phyloP scores from a whole-genome alignment of 73 alveolate genomes.

The Paramecium octaurelia region DNA sequence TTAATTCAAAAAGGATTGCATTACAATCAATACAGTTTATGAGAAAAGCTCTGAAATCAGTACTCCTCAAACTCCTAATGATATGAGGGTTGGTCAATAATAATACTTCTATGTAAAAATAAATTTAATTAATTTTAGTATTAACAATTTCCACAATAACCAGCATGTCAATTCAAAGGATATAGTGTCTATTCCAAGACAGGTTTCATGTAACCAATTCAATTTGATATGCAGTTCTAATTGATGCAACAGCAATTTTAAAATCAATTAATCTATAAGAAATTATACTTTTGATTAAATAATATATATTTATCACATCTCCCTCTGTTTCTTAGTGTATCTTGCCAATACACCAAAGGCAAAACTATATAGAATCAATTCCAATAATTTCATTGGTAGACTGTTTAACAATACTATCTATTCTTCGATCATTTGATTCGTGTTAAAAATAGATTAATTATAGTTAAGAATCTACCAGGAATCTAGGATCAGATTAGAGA shows the following conservation, averaged over 20 bases:
- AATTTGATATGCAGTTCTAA: not conserved
- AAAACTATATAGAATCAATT: not conserved
- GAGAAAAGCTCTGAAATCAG: conserved; percentile 23
- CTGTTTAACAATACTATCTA: not conserved
- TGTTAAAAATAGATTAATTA: not conserved
- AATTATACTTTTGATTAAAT: not conserved
- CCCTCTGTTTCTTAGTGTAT: not conserved
- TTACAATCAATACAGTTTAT: not conserved
- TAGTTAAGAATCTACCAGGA: not conserved
- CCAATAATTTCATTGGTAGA: not conserved
- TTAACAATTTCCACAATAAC: not conserved
- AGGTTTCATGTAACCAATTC: not conserved
- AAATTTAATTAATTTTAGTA: not conserved
- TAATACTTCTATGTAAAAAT: not conserved
- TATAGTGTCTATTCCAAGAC: not conserved
- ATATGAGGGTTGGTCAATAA: not conserved
- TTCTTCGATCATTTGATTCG: not conserved
- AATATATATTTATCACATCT: not conserved
- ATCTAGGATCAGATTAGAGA: not conserved
- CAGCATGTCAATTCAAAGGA: not conserved
- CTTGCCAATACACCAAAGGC: not conserved
- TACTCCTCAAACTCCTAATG: not conserved
- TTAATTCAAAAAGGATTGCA: not conserved
- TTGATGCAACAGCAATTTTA: not conserved
- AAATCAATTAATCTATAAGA: not conserved